A percentile compares a stretch with the other conserved stretches of the same genome.
These are phyloP conservation scores for Penicillium paneum DNA, from an alignment of 2,329 filamentous ascomycete genomes.

Conservation along the genomic window DNA sequence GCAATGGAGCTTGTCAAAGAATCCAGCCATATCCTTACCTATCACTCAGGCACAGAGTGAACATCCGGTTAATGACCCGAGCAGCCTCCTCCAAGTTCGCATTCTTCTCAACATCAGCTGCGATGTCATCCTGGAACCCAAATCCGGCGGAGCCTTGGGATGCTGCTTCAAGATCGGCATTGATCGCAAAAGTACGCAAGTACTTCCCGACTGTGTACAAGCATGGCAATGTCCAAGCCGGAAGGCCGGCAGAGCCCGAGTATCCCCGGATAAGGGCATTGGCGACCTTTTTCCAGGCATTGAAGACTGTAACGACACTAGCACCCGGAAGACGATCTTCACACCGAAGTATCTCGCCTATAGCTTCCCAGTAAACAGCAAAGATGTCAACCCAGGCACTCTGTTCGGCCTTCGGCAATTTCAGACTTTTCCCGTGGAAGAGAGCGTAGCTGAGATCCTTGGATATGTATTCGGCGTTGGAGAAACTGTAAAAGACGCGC, in stretches of 20 bases:
- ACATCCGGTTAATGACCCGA: slow-evolving; percentile 85
- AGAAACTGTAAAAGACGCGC: slow-evolving; percentile 66
- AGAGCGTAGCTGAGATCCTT: slow-evolving; percentile 68
- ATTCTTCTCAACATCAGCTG: slow-evolving; percentile 71
- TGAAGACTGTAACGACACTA: slow-evolving; percentile 82
- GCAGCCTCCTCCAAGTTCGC: slow-evolving; percentile 88
- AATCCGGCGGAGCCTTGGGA: slow-evolving; percentile 48
- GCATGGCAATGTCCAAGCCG: slow-evolving; percentile 89
- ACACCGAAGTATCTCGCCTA: slow-evolving; percentile 67
- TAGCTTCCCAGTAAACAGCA: slow-evolving; percentile 75
- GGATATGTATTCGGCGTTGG: slow-evolving; percentile 63
- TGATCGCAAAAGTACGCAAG: slow-evolving; percentile 82
- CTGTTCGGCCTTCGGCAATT: slow-evolving; percentile 64
- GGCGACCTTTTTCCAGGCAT: slow-evolving; percentile 81
- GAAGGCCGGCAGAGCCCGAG: slow-evolving; percentile 64
- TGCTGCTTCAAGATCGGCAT: slow-evolving; percentile 71
- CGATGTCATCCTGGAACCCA: slow-evolving; percentile 75
- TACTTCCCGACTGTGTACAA: slow-evolving; percentile 86
- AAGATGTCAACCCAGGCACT: slow-evolving; percentile 87
- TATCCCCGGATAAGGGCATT: slow-evolving; percentile 78
- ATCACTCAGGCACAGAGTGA: slow-evolving; percentile 84
- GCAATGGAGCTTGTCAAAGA: neutral
- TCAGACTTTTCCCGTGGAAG: slow-evolving; percentile 58
- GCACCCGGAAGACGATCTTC: slow-evolving; percentile 53
- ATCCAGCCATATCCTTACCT: slow-evolving; percentile 55